These are phyloP conservation scores for Ophioceras dolichostomum DNA, from an alignment of 2,329 filamentous ascomycete species.

Conservation along the genomic window DNA sequence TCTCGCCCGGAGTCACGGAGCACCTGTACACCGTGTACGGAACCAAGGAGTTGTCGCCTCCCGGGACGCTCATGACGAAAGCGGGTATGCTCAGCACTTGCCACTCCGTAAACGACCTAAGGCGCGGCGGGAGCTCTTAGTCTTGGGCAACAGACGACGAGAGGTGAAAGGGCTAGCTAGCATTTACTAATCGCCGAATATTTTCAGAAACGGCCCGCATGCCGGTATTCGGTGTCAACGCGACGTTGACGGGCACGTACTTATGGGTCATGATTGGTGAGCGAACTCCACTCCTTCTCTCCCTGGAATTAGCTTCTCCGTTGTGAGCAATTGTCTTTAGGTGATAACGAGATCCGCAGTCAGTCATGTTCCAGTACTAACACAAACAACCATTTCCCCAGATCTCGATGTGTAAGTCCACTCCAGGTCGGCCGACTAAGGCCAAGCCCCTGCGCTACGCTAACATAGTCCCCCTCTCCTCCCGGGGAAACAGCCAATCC, in stretches of 20 bases:
- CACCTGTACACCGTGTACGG: constrained; percentile 13
- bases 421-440: too few species aligned
- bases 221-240: constrained; percentile 12
- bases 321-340: not conserved
- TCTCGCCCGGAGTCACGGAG: constrained; percentile 8
- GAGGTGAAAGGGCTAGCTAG: not conserved
- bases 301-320: not conserved
- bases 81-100: constrained; percentile 10
- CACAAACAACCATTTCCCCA: not conserved
- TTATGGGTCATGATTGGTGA: constrained; percentile 15
- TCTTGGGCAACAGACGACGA: not conserved
- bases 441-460: not conserved
- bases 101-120: too few species aligned
- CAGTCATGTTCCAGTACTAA: too few species aligned
- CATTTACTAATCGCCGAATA: not conserved
- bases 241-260: constrained; percentile 11
- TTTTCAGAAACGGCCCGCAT: constrained; percentile 11
- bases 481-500: not conserved
- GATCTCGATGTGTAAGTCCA: constrained; percentile 11
- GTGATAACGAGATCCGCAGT: not conserved
- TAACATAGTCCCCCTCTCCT: not conserved
- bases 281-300: not conserved
- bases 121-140: not conserved
- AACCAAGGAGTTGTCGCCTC: constrained; percentile 10
- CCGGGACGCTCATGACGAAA: constrained; percentile 11